A percentile compares a stretch with the other conserved stretches of the same genome.
Conservation (phyloP, 441 rosid species). For the Gossypium davidsonii region DNA sequence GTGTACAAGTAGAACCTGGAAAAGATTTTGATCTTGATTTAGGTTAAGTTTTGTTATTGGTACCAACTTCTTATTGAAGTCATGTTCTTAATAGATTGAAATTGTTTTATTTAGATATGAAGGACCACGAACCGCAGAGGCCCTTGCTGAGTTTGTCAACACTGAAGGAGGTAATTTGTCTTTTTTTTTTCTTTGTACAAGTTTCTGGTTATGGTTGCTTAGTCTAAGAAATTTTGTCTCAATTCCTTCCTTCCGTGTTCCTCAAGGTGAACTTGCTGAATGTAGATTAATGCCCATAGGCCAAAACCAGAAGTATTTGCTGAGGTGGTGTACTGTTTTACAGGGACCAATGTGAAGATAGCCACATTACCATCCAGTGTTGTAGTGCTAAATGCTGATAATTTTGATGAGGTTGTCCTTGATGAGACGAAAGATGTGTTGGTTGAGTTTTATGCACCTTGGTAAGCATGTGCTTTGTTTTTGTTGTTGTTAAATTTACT, state of each 20-base stretch:
- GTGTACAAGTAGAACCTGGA: background rate
- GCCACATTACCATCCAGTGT: conserved; percentile 65
- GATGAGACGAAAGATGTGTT: conserved; percentile 75
- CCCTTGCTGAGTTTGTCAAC: conserved; percentile 78
- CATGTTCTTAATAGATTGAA: conserved; percentile 2
- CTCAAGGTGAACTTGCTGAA: background rate
- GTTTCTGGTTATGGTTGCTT: background rate
- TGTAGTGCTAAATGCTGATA: conserved; percentile 59
- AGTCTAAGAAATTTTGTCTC: background rate
- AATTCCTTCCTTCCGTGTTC: background rate
- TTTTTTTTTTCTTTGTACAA: background rate
- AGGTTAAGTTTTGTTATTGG: background rate
- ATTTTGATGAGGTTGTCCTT: conserved; percentile 70
- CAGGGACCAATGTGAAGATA: conserved; percentile 88
- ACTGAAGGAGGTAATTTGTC: conserved; percentile 67
- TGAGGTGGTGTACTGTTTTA: conserved; percentile 14
- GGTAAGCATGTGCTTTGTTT: conserved; percentile 36
- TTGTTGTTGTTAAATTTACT: background rate
- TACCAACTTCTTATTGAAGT: background rate
- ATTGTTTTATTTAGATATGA: conserved; percentile 49
- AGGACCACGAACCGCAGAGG: conserved; percentile 76
- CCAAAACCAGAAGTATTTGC: background rate
- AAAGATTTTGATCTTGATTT: background rate
- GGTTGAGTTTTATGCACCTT: conserved; percentile 96
- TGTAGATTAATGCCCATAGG: background rate